Base-by-base conservation (phyloP, 495 filamentous ascomycete genomes). In the Hypoxylon crocopeplum region DNA sequence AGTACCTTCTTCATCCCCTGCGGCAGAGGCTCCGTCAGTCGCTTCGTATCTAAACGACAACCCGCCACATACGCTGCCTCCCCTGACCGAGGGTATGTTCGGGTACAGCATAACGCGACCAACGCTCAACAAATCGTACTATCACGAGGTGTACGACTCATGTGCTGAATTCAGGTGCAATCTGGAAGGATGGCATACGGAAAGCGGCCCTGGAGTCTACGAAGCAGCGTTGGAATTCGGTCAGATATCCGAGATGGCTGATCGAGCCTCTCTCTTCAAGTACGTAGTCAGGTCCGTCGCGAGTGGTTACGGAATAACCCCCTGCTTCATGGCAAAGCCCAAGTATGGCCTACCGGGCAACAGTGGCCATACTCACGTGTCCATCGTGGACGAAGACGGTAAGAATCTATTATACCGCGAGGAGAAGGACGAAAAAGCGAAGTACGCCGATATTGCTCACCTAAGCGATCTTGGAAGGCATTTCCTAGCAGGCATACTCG, bases 241-340 rank as follows among this genome's bases (percentile, higher is more conserved):
- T 13, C 91, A 96, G 69, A 86, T 91, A 40, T 83, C 81, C 22
- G 76, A 87, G 39, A 97, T 96, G 91, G 94, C 94, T 0, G 94
- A 98, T 67, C 87, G 87, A 64, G 92, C 94, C 7, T 84, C 85
- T 24, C 77, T 98, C 2, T 98, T 98, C 83, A 98, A 98, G 85
- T 92, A 94, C 57, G 84, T 88, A 4, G 91, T 95, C 46, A 97
- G 95, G 73, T 88, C 89, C 1, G 80, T 96, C 22, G 91, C 88
- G 12, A 88, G 82, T 37, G 89, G 89, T 69, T 88, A 90, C 72
- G 92, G 91, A 37, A 96, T 98, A 65, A 96, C 90, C 0, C 94
- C 94, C 0, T 93, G 91, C 69, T 98, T 98, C 77, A 98, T 98
- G 94, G 94, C 94, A n/a, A 98, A 98, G 70, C 94, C 94, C 3